Conservation (phyloP, 2,329 filamentous ascomycete species). For the Cercospora sesami region DNA sequence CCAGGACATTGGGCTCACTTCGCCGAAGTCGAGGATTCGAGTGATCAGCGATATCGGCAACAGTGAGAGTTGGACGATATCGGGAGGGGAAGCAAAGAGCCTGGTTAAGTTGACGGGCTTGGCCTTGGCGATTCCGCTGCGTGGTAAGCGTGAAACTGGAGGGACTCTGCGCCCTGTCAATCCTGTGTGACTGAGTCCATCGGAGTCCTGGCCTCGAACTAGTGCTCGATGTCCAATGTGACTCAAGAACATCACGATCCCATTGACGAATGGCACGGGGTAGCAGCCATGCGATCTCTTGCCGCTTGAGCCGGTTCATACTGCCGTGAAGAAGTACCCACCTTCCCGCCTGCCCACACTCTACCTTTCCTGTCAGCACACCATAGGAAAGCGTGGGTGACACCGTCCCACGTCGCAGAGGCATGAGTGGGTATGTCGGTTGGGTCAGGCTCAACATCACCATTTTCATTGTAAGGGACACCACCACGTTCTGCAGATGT, state of each 20-base stretch:
- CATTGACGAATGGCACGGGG: background rate
- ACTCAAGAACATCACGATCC: background rate
- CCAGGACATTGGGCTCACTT: conserved; percentile 30
- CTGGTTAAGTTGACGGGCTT: background rate
- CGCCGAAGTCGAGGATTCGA: conserved; percentile 10
- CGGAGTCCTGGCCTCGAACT: background rate
- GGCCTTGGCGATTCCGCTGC: background rate
- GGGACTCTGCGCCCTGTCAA: conserved; percentile 4
- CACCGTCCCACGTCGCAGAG: background rate
- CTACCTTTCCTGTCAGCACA: background rate
- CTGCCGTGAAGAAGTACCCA: background rate
- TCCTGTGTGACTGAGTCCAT: background rate
- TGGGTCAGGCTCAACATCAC: background rate
- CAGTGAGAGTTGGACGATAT: conserved; percentile 8
- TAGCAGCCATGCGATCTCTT: background rate
- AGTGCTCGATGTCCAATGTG: background rate
- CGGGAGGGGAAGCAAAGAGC: conserved; percentile 15
- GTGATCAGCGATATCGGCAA: conserved; percentile 10
- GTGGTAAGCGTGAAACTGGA: conserved; percentile 11
- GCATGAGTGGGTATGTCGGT: background rate
- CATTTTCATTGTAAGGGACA: background rate
- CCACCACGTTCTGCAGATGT: background rate
- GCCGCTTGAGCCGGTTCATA: background rate
- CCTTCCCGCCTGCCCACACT: background rate
- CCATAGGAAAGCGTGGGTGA: background rate